phyloP scores from a whole-genome alignment of 2,329 filamentous ascomycete genomes.

The Paracamarosporium sp. region DNA sequence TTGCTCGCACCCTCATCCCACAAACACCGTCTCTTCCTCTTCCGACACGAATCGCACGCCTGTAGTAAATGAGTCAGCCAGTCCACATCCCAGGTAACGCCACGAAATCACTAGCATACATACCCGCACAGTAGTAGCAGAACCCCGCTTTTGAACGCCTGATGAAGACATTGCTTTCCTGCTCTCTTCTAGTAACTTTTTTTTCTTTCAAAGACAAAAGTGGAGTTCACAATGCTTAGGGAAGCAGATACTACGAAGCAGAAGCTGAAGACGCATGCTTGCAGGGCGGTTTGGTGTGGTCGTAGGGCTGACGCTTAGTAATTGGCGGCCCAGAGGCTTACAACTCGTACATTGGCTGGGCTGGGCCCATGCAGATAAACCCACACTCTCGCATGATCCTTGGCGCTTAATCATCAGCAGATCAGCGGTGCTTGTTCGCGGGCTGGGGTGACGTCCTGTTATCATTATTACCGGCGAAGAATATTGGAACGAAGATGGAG shows the following conservation, averaged over 20 bases:
- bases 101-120: neutral
- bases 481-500: no score
- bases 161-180: constrained; percentile 22
- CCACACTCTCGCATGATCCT: no score
- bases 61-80: constrained; percentile 8
- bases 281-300: neutral
- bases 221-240: no score
- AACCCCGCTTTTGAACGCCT: constrained; percentile 30
- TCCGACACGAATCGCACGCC: constrained; percentile 35
- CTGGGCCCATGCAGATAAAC: no score
- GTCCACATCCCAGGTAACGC: neutral
- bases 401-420: no score
- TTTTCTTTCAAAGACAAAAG: no score
- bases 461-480: no score
- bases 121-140: constrained; percentile 29
- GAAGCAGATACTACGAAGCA: no score
- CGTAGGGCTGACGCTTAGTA: constrained; percentile 2
- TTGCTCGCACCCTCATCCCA: constrained; percentile 24
- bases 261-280: neutral
- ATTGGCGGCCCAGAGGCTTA: neutral
- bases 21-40: constrained; percentile 31
- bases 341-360: neutral
- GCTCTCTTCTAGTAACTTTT: no score
- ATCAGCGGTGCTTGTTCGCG: no score
- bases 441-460: no score